These are phyloP conservation scores for Colletotrichum nymphaeae DNA, from an alignment of 2,329 filamentous ascomycete genomes.

Conservation along the genomic window DNA sequence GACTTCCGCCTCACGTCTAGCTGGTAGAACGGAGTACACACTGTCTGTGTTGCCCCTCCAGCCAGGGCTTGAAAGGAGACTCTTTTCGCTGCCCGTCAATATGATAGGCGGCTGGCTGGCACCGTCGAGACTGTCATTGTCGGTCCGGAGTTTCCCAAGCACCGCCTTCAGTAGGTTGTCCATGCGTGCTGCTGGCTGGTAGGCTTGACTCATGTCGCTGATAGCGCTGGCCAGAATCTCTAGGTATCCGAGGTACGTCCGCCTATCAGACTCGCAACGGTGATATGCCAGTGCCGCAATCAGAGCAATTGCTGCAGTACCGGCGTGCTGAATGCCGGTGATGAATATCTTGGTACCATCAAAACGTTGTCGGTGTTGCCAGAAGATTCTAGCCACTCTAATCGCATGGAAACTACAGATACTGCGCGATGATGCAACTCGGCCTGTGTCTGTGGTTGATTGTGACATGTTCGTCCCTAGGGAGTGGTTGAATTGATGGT, in stretches of 20 bases:
- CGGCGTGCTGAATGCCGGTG: constrained; percentile 64
- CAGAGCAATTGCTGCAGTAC: constrained; percentile 64
- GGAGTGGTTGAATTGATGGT: constrained; percentile 38
- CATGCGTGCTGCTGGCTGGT: constrained; percentile 66
- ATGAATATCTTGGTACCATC: constrained; percentile 62
- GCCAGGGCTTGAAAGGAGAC: not conserved
- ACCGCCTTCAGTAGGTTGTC: constrained; percentile 63
- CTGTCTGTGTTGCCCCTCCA: constrained; percentile 26
- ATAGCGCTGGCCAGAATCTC: constrained; percentile 64
- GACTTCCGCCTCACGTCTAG: constrained; percentile 45
- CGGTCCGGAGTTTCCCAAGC: constrained; percentile 57
- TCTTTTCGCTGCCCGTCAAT: not conserved
- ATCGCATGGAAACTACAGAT: constrained; percentile 67
- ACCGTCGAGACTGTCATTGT: constrained; percentile 20
- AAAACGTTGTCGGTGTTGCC: constrained; percentile 65
- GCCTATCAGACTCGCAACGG: constrained; percentile 48
- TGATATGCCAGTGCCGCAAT: constrained; percentile 59
- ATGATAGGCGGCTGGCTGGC: not conserved
- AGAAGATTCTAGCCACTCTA: constrained; percentile 63
- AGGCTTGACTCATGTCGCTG: constrained; percentile 63
- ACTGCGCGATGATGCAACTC: constrained; percentile 58
- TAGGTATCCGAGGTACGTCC: constrained; percentile 58
- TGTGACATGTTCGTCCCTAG: constrained; percentile 46
- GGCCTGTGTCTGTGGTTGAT: constrained; percentile 52
- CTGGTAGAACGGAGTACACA: constrained; percentile 42